Conservation (phyloP, 179 eudicot genomes). For the Silene noctiflora region DNA sequence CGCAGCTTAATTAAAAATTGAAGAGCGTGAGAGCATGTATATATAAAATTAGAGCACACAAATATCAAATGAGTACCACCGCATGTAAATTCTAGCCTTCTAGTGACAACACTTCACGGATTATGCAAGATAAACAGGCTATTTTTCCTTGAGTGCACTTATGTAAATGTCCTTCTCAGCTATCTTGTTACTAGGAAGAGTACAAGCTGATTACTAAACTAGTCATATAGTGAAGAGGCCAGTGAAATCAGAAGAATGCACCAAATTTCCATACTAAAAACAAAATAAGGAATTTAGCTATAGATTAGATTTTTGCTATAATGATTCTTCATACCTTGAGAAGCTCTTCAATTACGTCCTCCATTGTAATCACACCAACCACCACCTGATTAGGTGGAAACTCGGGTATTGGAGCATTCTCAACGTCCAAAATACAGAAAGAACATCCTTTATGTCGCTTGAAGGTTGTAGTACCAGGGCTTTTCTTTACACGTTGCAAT, state of each 20-base stretch:
- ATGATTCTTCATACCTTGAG: slow-evolving; percentile 59
- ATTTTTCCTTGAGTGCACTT: not conserved
- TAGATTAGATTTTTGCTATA: not conserved
- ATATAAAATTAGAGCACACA: not conserved
- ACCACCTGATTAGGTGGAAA: slow-evolving; percentile 62
- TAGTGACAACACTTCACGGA: not conserved
- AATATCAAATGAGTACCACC: not conserved
- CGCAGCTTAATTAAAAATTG: no score
- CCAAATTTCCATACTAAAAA: not conserved
- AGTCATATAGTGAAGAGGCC: not conserved
- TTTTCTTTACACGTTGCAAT: slow-evolving; percentile 45
- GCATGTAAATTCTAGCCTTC: not conserved
- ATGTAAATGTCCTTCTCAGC: not conserved
- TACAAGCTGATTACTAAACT: not conserved
- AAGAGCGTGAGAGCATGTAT: not conserved
- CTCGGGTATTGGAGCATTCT: slow-evolving; percentile 69
- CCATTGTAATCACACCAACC: slow-evolving; percentile 92
- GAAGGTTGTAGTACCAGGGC: slow-evolving; percentile 65
- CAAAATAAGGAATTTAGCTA: no score
- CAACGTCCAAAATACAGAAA: slow-evolving; percentile 85
- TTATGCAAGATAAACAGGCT: not conserved
- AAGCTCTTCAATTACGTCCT: slow-evolving; percentile 96
- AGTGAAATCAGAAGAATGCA: not conserved
- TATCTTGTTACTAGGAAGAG: not conserved
- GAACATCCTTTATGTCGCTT: slow-evolving; percentile 93